Evolutionary conservation across 164 flowering plant species (phyloP).

Genomic region (Aristolochia contorta): DNA sequence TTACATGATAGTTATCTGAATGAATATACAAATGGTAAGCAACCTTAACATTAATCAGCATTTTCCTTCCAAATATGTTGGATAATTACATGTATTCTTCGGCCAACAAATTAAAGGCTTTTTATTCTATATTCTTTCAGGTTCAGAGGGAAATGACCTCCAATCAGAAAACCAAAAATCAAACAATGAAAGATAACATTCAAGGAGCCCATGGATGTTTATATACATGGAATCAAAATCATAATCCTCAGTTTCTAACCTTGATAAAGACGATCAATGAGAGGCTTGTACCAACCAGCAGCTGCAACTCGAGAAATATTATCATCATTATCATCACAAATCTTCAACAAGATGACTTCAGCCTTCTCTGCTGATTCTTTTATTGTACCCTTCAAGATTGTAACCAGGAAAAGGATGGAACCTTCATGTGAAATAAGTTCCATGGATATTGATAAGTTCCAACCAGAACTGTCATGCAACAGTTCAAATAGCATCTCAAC

Average conservation of each 20-base stretch:
- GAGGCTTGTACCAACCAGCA: slow-evolving; percentile 57
- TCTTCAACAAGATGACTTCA: slow-evolving; percentile 37
- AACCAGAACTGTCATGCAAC: slow-evolving; percentile 44
- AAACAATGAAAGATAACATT: slow-evolving; percentile 1
- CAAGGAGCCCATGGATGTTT: too few species aligned
- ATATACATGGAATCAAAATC: neutral
- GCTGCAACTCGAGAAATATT: slow-evolving; percentile 39
- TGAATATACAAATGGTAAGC: too few species aligned
- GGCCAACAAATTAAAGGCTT: too few species aligned
- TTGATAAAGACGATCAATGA: slow-evolving; percentile 33
- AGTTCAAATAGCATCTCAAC: slow-evolving; percentile 52
- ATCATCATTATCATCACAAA: slow-evolving; percentile 45
- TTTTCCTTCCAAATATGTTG: too few species aligned
- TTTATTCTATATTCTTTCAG: too few species aligned
- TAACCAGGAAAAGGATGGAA: slow-evolving; percentile 44
- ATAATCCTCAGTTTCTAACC: slow-evolving; percentile 31
- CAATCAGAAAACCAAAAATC: neutral
- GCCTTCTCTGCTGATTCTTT: slow-evolving; percentile 46
- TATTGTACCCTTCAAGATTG: slow-evolving; percentile 28
- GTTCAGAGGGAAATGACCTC: neutral
- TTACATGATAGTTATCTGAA: too few species aligned
- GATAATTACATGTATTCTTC: too few species aligned
- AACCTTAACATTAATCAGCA: too few species aligned
- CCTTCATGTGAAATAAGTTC: slow-evolving; percentile 34
- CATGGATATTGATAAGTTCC: slow-evolving; percentile 31